These are phyloP conservation scores for Exophiala sp. DNA, from an alignment of 2,329 filamentous ascomycete species.

Conservation along the genomic window DNA sequence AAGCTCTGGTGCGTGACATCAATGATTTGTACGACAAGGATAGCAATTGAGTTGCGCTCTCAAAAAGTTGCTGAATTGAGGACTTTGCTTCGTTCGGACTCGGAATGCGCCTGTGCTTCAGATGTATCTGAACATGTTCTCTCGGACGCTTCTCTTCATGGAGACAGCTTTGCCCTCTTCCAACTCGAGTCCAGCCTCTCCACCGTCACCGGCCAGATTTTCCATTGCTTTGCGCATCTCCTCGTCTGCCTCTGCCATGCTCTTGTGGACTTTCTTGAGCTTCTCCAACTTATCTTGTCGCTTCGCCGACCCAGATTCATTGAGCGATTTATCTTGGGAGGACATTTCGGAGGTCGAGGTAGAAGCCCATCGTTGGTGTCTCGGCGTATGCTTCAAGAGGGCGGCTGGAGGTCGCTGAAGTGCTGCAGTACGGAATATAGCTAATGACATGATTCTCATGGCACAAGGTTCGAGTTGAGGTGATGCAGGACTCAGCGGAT, in stretches of 20 bases:
- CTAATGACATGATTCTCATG: neutral
- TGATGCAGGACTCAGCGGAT: no score
- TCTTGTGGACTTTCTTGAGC: constrained; percentile 21
- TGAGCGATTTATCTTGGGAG: neutral
- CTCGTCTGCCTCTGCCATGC: constrained; percentile 47
- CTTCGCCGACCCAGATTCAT: constrained; percentile 1
- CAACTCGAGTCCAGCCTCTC: constrained; percentile 65
- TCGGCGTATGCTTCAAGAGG: neutral
- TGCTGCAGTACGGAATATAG: neutral
- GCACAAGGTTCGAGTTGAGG: neutral
- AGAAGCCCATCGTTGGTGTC: constrained; percentile 2
- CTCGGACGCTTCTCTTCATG: constrained; percentile 67
- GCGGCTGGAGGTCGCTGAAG: neutral
- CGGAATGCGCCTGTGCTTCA: constrained; percentile 7
- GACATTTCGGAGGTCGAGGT: constrained; percentile 3
- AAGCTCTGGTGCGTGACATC: constrained; percentile 68
- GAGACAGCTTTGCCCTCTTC: constrained; percentile 66
- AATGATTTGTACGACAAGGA: constrained; percentile 56
- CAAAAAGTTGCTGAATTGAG: neutral
- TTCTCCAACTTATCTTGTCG: constrained; percentile 38
- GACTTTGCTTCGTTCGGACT: no score
- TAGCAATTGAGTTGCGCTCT: constrained; percentile 27
- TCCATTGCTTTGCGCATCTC: constrained; percentile 62
- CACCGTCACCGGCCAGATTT: constrained; percentile 62
- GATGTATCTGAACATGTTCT: constrained; percentile 61